Percentiles rank a stretch among this genome's conserved stretches.
These are phyloP conservation scores for Fremontodendron californicum DNA, from an alignment of 345 rosid species.

Conservation along the genomic window DNA sequence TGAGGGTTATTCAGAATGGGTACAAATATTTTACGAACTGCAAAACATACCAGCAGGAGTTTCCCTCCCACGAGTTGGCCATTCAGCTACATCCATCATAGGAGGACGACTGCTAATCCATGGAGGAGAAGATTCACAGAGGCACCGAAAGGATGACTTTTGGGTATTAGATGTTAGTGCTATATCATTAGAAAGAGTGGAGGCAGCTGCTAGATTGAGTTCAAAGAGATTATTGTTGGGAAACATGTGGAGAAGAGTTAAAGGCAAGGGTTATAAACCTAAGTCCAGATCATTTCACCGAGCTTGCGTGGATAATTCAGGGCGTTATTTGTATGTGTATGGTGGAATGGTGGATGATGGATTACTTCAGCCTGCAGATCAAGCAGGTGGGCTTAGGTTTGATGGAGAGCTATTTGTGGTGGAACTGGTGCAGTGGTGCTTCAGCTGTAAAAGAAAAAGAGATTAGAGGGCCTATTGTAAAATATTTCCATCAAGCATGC, in stretches of 20 bases:
- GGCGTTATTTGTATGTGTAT: constrained; percentile 58
- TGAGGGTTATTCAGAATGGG: constrained; percentile 48
- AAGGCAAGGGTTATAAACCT: constrained; percentile 49
- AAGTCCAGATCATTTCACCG: constrained; percentile 73
- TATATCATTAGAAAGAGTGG: constrained; percentile 37
- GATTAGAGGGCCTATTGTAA: constrained; percentile 3
- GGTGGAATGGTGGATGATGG: constrained; percentile 98
- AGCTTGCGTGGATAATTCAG: constrained; percentile 67
- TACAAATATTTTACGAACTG: constrained; percentile 53
- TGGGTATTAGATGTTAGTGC: constrained; percentile 70
- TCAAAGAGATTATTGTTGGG: constrained; percentile 29
- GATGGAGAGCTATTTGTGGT: constrained; percentile 76
- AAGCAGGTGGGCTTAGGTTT: constrained; percentile 53
- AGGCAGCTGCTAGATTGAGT: constrained; percentile 30
- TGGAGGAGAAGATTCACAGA: constrained; percentile 87
- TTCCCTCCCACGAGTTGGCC: constrained; percentile 89
- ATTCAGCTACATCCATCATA: constrained; percentile 67
- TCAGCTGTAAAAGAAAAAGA: constrained; percentile 30
- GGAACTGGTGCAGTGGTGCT: constrained; percentile 60
- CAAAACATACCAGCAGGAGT: constrained; percentile 46
- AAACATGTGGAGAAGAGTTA: constrained; percentile 62
- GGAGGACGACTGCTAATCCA: constrained; percentile 75
- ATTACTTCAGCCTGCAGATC: constrained; percentile 46
- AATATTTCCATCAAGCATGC: background rate
- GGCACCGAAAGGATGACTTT: constrained; percentile 80